A percentile compares a stretch with the other conserved stretches of the same genome.
Evolutionary conservation across 2,329 filamentous ascomycete genomes (phyloP).

Genomic region (Coleophoma cylindrospora): DNA sequence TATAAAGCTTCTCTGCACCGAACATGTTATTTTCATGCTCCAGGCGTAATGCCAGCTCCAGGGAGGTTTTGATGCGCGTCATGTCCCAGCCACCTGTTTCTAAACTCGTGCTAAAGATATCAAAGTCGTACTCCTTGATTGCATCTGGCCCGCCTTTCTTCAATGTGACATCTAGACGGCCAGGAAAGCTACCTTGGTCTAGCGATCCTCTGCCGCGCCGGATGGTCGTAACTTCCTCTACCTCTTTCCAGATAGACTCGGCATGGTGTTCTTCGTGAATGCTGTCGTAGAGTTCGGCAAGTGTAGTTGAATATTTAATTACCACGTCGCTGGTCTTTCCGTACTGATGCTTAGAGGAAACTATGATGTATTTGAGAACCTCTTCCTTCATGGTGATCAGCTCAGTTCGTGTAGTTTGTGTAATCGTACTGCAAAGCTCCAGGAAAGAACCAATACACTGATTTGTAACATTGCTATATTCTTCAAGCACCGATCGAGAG

Average conservation of each 20-base stretch:
- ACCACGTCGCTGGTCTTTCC: background rate
- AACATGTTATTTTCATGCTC: slow-evolving; percentile 6
- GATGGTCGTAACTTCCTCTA: slow-evolving; percentile 3
- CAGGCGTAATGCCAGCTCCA: slow-evolving; percentile 2
- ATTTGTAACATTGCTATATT: background rate
- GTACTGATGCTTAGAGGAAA: background rate
- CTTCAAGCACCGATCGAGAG: background rate
- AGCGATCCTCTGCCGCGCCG: slow-evolving; percentile 4
- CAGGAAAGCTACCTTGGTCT: slow-evolving; percentile 1
- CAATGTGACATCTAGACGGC: slow-evolving; percentile 2
- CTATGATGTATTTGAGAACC: background rate
- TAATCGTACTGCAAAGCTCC: background rate
- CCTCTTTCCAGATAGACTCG: slow-evolving; percentile 1
- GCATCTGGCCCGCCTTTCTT: background rate
- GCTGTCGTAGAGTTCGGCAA: background rate
- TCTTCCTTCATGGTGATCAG: background rate
- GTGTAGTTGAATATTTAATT: background rate
- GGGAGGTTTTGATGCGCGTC: background rate
- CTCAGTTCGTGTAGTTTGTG: background rate
- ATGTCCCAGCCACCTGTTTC: slow-evolving; percentile 1
- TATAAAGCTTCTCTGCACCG: slow-evolving; percentile 16
- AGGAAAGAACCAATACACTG: background rate
- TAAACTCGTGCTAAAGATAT: background rate
- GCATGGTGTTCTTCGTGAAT: slow-evolving; percentile 6
- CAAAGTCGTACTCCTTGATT: slow-evolving; percentile 3